Evolutionary conservation across 495 filamentous ascomycete species (phyloP).

Genomic region (Penicillium parvum): DNA sequence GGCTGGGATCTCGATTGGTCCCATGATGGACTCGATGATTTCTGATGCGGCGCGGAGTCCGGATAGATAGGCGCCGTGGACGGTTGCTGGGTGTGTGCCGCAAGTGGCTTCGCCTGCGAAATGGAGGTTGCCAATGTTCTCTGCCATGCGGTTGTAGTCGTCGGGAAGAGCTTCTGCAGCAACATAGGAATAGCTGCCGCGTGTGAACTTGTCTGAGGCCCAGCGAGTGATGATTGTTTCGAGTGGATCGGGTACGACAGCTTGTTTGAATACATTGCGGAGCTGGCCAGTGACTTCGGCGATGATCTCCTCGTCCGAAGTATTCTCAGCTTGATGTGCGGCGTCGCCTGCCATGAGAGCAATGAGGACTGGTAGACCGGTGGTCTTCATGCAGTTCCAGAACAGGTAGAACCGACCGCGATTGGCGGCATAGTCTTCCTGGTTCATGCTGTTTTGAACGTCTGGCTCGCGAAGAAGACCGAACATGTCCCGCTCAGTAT

Average conservation of each 20-base stretch:
- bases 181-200: conserved; percentile 91
- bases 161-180: conserved; percentile 72
- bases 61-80: conserved; percentile 93
- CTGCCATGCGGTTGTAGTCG: conserved; percentile 94
- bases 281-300: conserved; percentile 75
- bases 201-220: conserved; percentile 81
- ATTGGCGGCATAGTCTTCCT: conserved; percentile 57
- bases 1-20: conserved; percentile 69
- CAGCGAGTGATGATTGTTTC: conserved; percentile 95
- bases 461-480: conserved; percentile 77
- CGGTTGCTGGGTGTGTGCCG: conserved; percentile 91
- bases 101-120: conserved; percentile 97
- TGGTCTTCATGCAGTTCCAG: conserved; percentile 90
- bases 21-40: conserved; percentile 70
- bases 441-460: conserved; percentile 47
- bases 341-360: conserved; percentile 96
- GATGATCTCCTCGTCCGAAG: conserved; percentile 67
- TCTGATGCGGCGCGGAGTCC: conserved; percentile 86
- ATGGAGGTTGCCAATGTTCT: conserved; percentile 77
- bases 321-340: conserved; percentile 79
- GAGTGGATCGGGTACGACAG: conserved; percentile 63
- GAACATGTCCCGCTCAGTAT: conserved; percentile 87
- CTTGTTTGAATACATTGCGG: conserved; percentile 58
- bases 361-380: conserved; percentile 79
- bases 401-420: conserved; percentile 92